Conservation (phyloP, 2,329 filamentous ascomycete genomes). For the Fusarium dimerum region DNA sequence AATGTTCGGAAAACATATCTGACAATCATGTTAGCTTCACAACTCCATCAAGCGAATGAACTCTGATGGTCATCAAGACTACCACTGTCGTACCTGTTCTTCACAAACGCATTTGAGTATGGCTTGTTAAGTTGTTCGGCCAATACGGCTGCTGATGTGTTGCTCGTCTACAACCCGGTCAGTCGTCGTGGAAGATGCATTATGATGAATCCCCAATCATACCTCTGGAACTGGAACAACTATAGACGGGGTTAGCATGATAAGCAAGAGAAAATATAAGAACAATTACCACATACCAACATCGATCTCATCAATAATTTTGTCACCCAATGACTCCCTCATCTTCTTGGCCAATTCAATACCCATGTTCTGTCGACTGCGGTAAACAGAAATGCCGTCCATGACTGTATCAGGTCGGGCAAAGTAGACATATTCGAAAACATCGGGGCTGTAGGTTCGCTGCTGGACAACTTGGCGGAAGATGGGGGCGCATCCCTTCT, state of each 20-base stretch:
- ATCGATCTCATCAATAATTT: conserved; percentile 75
- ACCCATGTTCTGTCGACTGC: conserved; percentile 85
- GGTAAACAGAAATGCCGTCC: conserved; percentile 85
- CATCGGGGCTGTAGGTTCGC: conserved; percentile 73
- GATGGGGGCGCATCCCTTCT: conserved; percentile 72
- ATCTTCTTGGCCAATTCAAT: conserved; percentile 76
- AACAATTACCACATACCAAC: conserved; percentile 40
- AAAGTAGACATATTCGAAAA: conserved; percentile 66
- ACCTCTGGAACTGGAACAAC: conserved; percentile 72
- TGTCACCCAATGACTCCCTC: conserved; percentile 64
- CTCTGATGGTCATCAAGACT: no score
- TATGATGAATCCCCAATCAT: neutral
- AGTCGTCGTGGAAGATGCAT: neutral
- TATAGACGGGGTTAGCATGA: conserved; percentile 22
- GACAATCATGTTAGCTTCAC: no score
- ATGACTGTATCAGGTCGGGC: conserved; percentile 79
- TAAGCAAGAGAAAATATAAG: neutral
- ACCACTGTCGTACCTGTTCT: conserved; percentile 67
- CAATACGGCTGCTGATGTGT: conserved; percentile 75
- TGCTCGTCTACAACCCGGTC: conserved; percentile 61
- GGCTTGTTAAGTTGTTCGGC: conserved; percentile 76
- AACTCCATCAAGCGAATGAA: no score
- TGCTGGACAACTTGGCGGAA: conserved; percentile 73
- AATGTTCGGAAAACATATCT: conserved; percentile 74
- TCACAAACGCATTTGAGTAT: conserved; percentile 80